phyloP scores from a whole-genome alignment of 2,329 filamentous ascomycete species.

The Trichoderma cornu-damae region DNA sequence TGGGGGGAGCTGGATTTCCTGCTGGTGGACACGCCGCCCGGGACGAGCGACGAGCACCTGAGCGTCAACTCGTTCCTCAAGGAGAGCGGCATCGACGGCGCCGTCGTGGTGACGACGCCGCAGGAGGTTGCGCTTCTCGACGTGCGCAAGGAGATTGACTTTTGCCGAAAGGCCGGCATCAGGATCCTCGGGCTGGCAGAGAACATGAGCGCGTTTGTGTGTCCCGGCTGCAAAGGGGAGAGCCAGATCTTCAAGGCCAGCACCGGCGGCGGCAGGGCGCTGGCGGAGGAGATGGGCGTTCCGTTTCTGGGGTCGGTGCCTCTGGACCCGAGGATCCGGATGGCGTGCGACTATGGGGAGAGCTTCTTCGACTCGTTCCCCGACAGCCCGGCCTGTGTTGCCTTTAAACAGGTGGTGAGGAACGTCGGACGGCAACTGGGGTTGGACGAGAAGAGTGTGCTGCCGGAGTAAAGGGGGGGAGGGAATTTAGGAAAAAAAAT shows the following conservation, averaged over 20 bases:
- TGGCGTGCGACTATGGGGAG: constrained; percentile 96
- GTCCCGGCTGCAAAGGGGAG: constrained; percentile 78
- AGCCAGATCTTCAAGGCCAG: constrained; percentile 86
- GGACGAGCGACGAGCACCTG: constrained; percentile 91
- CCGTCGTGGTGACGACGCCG: constrained; percentile 87
- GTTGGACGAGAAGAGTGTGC: constrained; percentile 51
- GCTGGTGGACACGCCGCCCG: constrained; percentile 90
- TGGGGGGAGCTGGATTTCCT: constrained; percentile 95
- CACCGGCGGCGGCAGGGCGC: constrained; percentile 74
- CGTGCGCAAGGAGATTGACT: constrained; percentile 95
- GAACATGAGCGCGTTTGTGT: constrained; percentile 98
- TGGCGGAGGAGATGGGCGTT: constrained; percentile 82
- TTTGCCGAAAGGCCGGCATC: constrained; percentile 92
- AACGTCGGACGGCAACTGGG: constrained; percentile 63
- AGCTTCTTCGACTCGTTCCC: constrained; percentile 94
- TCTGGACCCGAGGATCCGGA: constrained; percentile 86
- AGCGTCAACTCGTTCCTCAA: constrained; percentile 89
- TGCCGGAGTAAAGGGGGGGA: constrained; percentile 34
- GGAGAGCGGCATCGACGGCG: constrained; percentile 87
- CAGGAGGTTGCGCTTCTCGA: constrained; percentile 91
- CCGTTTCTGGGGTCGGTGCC: constrained; percentile 88
- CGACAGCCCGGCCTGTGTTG: constrained; percentile 82
- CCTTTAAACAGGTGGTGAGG: constrained; percentile 74
- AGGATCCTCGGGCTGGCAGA: constrained; percentile 83
- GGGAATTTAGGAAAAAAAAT: not conserved